Evolutionary conservation across 2,329 filamentous ascomycete genomes (phyloP).

Genomic region (Penicillium sp.): DNA sequence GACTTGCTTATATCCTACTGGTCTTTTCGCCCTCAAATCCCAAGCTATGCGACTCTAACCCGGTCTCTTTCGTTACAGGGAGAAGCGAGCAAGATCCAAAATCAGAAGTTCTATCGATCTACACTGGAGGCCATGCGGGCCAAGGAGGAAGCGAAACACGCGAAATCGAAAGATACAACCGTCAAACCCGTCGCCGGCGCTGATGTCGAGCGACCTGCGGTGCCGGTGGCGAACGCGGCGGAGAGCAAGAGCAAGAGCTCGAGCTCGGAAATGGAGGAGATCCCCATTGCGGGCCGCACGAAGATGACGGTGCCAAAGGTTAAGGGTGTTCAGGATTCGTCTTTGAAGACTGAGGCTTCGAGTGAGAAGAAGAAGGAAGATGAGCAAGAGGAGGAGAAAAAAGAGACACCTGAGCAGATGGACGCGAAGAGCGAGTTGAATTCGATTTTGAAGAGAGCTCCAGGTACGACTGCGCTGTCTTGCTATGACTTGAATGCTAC

Average conservation of each 20-base stretch:
- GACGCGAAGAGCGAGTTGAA: constrained; percentile 72
- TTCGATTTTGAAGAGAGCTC: constrained; percentile 78
- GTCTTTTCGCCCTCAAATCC: not conserved
- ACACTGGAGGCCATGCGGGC: constrained; percentile 60
- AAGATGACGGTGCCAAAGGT: constrained; percentile 51
- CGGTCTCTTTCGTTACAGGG: constrained; percentile 33
- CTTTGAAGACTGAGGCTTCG: constrained; percentile 4
- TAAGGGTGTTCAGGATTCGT: constrained; percentile 30
- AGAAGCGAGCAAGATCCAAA: constrained; percentile 45
- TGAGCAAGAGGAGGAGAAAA: constrained; percentile 44
- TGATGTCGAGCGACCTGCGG: constrained; percentile 54
- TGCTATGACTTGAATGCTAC: not conserved
- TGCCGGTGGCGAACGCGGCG: constrained; percentile 46
- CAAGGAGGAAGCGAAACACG: constrained; percentile 45
- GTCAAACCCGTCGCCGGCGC: constrained; percentile 13
- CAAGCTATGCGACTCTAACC: constrained; percentile 11
- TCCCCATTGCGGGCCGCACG: constrained; percentile 58
- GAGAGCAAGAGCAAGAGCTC: constrained; percentile 41
- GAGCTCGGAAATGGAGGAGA: constrained; percentile 50
- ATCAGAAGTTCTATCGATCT: constrained; percentile 58
- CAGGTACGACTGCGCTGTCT: constrained; percentile 61
- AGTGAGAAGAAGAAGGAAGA: constrained; percentile 12
- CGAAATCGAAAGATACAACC: constrained; percentile 52
- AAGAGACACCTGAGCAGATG: constrained; percentile 56
- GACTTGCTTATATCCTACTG: constrained; percentile 21